A percentile compares a stretch with the other conserved stretches of the same genome.
Evolutionary conservation across 2,329 filamentous ascomycete genomes (phyloP).

Genomic region (Ophiocordyceps sinensis): DNA sequence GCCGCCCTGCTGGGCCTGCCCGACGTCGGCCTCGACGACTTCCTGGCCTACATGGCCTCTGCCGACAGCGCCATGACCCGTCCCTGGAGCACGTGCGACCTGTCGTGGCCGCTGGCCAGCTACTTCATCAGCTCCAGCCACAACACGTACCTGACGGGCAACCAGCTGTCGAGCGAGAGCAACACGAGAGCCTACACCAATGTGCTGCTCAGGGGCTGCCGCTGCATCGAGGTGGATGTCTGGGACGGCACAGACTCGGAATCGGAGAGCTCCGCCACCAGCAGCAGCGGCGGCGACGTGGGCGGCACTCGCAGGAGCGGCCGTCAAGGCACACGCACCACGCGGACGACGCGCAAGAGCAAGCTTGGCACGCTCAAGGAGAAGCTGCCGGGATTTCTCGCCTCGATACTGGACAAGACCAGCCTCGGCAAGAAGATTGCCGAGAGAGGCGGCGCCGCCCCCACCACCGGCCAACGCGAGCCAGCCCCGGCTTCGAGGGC

Average conservation of each 20-base stretch:
- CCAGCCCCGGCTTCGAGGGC: neutral
- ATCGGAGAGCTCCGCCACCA: slow-evolving; percentile 45
- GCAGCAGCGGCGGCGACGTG: slow-evolving; percentile 33
- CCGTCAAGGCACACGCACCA: slow-evolving; percentile 10
- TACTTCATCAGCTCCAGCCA: slow-evolving; percentile 93
- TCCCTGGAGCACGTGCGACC: slow-evolving; percentile 28
- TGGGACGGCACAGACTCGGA: slow-evolving; percentile 77
- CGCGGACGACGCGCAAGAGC: slow-evolving; percentile 37
- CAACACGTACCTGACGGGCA: slow-evolving; percentile 84
- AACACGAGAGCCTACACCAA: slow-evolving; percentile 81
- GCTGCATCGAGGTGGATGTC: slow-evolving; percentile 88
- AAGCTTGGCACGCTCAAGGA: slow-evolving; percentile 51
- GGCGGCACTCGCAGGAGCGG: slow-evolving; percentile 7
- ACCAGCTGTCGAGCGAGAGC: slow-evolving; percentile 75
- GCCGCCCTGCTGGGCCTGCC: slow-evolving; percentile 12
- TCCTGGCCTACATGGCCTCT: slow-evolving; percentile 43
- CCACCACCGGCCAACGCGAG: neutral
- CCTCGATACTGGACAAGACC: slow-evolving; percentile 32
- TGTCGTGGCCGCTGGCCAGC: slow-evolving; percentile 69
- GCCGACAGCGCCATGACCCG: slow-evolving; percentile 26
- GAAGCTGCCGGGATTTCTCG: slow-evolving; percentile 29
- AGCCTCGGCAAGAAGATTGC: slow-evolving; percentile 28
- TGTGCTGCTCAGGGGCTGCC: slow-evolving; percentile 69
- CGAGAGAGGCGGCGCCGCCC: slow-evolving; percentile 10
- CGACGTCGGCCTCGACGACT: slow-evolving; percentile 31